phyloP scores from a whole-genome alignment of 1,139 yeast species.

The Yamadazyma diddensiae region DNA sequence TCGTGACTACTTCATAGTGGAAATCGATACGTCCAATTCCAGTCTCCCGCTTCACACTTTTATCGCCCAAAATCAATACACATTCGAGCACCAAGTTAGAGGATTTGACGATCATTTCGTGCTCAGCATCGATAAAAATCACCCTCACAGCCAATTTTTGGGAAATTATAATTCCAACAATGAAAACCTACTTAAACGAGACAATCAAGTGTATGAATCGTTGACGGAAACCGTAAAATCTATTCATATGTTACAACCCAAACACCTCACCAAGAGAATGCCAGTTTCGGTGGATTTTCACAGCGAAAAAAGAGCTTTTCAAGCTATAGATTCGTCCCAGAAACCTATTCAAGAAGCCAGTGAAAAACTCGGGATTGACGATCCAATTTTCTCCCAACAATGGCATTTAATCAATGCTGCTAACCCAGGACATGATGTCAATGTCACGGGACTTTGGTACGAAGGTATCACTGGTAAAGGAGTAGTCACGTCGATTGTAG shows the following conservation, averaged over 20 bases:
- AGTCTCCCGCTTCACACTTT: slow-evolving; percentile 29
- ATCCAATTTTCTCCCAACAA: slow-evolving; percentile 77
- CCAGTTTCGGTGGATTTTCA: slow-evolving; percentile 29
- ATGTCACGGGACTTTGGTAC: slow-evolving; percentile 83
- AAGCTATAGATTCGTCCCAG: slow-evolving; percentile 47
- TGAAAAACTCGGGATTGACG: slow-evolving; percentile 62
- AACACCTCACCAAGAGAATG: slow-evolving; percentile 42
- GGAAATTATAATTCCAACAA: slow-evolving; percentile 37
- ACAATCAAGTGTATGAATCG: slow-evolving; percentile 25
- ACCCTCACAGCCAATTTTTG: slow-evolving; percentile 32
- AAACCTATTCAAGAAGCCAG: slow-evolving; percentile 39
- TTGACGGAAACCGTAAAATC: slow-evolving; percentile 34
- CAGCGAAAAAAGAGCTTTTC: slow-evolving; percentile 15
- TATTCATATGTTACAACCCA: slow-evolving; percentile 51
- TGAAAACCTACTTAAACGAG: slow-evolving; percentile 25
- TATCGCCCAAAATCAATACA: slow-evolving; percentile 30
- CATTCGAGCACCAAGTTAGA: slow-evolving; percentile 57
- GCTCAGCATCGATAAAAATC: slow-evolving; percentile 48
- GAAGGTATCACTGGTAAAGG: slow-evolving; percentile 81
- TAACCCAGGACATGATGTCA: slow-evolving; percentile 80
- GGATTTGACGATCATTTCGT: slow-evolving; percentile 62
- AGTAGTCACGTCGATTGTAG: slow-evolving; percentile 81
- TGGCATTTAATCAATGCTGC: slow-evolving; percentile 85
- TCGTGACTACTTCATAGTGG: slow-evolving; percentile 57
- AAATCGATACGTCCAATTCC: slow-evolving; percentile 36